These are phyloP conservation scores for Rhizopogon vinicolor DNA, from an alignment of 768 basidiomycete genomes.

Conservation along the genomic window DNA sequence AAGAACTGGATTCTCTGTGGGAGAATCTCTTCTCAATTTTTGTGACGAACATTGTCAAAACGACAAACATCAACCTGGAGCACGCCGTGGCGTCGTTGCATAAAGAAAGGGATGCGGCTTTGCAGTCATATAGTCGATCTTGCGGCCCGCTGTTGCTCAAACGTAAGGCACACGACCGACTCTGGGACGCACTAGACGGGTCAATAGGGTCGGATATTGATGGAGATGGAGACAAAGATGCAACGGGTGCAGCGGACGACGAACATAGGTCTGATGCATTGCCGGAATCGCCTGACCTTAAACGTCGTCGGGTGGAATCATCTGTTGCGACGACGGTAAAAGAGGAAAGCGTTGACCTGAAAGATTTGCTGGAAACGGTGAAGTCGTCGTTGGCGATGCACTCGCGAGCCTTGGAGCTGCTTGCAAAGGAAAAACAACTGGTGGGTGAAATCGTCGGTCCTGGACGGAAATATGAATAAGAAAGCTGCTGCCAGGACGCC, in stretches of 20 bases:
- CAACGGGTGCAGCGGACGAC: not conserved
- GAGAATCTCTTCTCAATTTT: conserved; percentile 39
- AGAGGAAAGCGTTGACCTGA: conserved; percentile 19
- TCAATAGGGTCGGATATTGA: not conserved
- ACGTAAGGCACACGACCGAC: not conserved
- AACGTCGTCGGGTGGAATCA: conserved; percentile 7
- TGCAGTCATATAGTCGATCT: conserved; percentile 14
- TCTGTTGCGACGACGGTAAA: conserved; percentile 10
- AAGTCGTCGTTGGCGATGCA: conserved; percentile 47
- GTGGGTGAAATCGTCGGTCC: conserved; percentile 19
- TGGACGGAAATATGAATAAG: not conserved
- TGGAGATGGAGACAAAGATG: not conserved
- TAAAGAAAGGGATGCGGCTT: conserved; percentile 23
- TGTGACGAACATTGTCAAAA: conserved; percentile 35
- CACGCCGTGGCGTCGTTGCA: conserved; percentile 30
- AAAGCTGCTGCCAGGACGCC: conserved; percentile 6
- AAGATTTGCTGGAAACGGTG: conserved; percentile 39
- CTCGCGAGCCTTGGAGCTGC: conserved; percentile 34
- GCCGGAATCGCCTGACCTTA: conserved; percentile 7
- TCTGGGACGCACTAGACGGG: not conserved
- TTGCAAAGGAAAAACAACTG: conserved; percentile 45
- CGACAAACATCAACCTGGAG: conserved; percentile 27
- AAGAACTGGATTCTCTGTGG: conserved; percentile 43
- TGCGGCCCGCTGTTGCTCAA: conserved; percentile 9
- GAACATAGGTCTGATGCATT: not conserved